Conservation (phyloP, 2,329 filamentous ascomycete species). For the Colletotrichum echinochloae region DNA sequence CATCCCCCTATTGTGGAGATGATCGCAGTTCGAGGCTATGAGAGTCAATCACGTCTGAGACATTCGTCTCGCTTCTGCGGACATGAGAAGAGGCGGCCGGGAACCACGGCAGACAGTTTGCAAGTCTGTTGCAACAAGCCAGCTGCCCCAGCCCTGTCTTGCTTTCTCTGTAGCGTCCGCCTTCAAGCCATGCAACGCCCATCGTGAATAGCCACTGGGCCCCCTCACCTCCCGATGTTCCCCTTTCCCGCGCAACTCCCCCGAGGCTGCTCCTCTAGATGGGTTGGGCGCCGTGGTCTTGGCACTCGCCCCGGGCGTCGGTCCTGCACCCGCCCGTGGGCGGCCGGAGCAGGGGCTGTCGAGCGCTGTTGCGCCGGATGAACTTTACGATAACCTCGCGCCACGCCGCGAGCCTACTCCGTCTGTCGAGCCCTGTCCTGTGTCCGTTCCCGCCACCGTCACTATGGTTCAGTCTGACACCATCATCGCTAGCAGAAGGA, state of each 20-base stretch:
- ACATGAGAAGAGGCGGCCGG: neutral
- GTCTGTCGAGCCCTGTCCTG: conserved; percentile 13
- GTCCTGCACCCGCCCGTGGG: conserved; percentile 30
- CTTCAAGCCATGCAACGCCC: conserved; percentile 10
- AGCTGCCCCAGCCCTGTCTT: neutral
- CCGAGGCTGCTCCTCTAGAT: neutral
- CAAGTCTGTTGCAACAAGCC: neutral
- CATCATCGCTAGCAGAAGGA: neutral
- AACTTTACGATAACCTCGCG: conserved; percentile 32
- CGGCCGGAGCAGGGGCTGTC: conserved; percentile 18
- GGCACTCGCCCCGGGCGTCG: conserved; percentile 11
- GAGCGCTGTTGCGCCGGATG: conserved; percentile 19
- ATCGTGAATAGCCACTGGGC: neutral
- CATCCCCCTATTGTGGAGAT: neutral
- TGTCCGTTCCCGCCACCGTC: conserved; percentile 21
- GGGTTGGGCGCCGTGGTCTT: neutral
- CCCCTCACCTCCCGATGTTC: neutral
- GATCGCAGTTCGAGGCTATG: neutral
- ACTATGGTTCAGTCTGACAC: neutral
- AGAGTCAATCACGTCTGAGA: conserved; percentile 26
- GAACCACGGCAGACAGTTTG: conserved; percentile 1
- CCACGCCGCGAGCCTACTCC: conserved; percentile 18
- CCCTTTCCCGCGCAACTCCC: neutral
- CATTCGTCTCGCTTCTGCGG: conserved; percentile 12
- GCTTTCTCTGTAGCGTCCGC: conserved; percentile 17